Percentiles rank a stretch among this genome's conserved stretches.
Evolutionary conservation across 2,329 filamentous ascomycete species (phyloP).

Genomic region (Verticillium longisporum): DNA sequence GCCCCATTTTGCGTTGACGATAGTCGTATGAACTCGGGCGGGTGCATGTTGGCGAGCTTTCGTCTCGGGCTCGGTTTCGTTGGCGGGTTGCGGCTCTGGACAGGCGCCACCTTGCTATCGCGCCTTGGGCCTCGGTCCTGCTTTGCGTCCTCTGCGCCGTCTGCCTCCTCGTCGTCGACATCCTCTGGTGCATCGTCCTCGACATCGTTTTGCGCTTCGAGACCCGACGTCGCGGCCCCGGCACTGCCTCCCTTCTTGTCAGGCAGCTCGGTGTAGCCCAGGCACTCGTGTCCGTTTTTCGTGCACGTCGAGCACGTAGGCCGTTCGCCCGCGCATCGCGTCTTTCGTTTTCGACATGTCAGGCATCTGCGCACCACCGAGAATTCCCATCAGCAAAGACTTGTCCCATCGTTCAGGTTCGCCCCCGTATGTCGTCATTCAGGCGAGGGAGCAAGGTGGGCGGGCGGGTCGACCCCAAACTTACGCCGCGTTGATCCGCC

Average conservation of each 20-base stretch:
- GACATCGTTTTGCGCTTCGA: not conserved
- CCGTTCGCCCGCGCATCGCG: conserved; percentile 66
- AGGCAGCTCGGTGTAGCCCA: conserved; percentile 55
- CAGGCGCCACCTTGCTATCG: too few species aligned
- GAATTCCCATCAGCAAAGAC: not conserved
- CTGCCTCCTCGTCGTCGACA: conserved; percentile 21
- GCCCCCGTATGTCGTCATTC: conserved; percentile 3
- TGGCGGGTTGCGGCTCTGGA: not conserved
- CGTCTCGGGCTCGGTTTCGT: not conserved
- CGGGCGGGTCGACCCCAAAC: too few species aligned
- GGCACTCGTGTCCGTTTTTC: conserved; percentile 62
- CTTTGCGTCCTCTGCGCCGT: conserved; percentile 24
- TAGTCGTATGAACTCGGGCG: conserved; percentile 7
- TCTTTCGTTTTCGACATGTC: conserved; percentile 71
- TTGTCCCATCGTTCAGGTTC: not conserved
- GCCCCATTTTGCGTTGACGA: conserved; percentile 2
- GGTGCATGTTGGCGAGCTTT: not conserved
- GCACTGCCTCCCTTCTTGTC: conserved; percentile 31
- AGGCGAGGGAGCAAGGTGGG: too few species aligned
- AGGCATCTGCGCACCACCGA: conserved; percentile 44
- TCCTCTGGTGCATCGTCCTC: conserved; percentile 12
- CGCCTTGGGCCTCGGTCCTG: conserved; percentile 20
- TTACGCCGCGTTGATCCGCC: conserved; percentile 73
- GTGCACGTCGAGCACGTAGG: conserved; percentile 66
- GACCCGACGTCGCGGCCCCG: not conserved